These are phyloP conservation scores for Amauroascus verrucosus DNA, from an alignment of 2,329 filamentous ascomycete genomes.

Conservation along the genomic window DNA sequence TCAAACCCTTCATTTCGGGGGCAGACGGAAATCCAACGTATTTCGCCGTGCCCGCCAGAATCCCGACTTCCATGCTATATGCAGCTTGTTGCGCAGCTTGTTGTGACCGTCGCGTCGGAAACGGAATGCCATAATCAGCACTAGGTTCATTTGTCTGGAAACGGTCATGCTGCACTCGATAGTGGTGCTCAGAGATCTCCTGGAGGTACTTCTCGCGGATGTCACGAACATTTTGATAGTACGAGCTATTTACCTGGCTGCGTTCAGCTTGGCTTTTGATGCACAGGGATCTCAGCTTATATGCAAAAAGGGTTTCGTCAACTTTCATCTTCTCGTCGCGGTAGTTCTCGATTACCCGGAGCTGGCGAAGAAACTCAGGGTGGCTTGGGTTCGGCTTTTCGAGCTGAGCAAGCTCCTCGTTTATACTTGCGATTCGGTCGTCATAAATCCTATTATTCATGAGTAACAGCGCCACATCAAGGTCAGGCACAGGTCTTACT, in stretches of 20 bases:
- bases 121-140: constrained; percentile 70
- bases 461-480: neutral
- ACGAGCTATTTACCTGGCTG: constrained; percentile 79
- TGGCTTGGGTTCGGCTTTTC: constrained; percentile 57
- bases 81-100: constrained; percentile 76
- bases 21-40: constrained; percentile 93
- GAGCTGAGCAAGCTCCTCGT: constrained; percentile 54
- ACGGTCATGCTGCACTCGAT: constrained; percentile 82
- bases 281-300: constrained; percentile 62
- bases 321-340: constrained; percentile 69
- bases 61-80: constrained; percentile 90
- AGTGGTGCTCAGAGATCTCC: constrained; percentile 77
- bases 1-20: constrained; percentile 67
- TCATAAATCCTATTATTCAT: constrained; percentile 61
- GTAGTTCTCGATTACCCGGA: constrained; percentile 73
- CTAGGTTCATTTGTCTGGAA: constrained; percentile 67
- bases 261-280: constrained; percentile 69
- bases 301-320: constrained; percentile 62
- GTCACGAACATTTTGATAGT: constrained; percentile 76
- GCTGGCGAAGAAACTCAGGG: constrained; percentile 82
- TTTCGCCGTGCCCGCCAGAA: constrained; percentile 82
- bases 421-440: constrained; percentile 72
- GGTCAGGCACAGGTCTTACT: constrained; percentile 29
- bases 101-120: constrained; percentile 64
- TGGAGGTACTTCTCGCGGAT: constrained; percentile 70